Evolutionary conservation across 139 green algal species (phyloP).

Genomic region (Monoraphidium neglectum): DNA sequence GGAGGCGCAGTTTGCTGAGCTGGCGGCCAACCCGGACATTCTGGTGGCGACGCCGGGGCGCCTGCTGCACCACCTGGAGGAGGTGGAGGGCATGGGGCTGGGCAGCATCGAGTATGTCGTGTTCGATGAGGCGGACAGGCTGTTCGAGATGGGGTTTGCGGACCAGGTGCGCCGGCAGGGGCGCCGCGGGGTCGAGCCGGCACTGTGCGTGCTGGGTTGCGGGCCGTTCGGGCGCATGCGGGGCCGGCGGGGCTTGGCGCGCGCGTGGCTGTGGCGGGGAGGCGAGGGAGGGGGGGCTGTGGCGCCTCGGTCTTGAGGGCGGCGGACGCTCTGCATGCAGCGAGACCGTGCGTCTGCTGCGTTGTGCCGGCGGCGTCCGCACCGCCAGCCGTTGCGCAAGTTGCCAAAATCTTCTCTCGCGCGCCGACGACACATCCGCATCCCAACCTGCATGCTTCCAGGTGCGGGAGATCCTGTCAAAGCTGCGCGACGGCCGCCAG

Average conservation of each 20-base stretch:
- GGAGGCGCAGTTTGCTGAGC: conserved; percentile 94
- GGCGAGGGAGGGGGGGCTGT: too few species aligned
- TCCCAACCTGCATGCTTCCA: conserved; percentile 9
- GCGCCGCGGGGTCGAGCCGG: too few species aligned
- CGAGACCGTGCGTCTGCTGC: too few species aligned
- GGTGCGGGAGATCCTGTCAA: conserved; percentile 74
- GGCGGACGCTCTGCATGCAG: too few species aligned
- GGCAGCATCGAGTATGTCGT: conserved; percentile 78
- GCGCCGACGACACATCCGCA: neutral
- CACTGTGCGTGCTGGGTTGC: neutral
- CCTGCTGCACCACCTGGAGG: conserved; percentile 91
- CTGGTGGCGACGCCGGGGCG: conserved; percentile 95
- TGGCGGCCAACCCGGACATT: conserved; percentile 92
- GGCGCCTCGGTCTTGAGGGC: too few species aligned
- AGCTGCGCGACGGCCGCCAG: conserved; percentile 76
- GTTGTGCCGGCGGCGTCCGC: too few species aligned
- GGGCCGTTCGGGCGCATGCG: neutral
- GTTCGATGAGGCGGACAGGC: conserved; percentile 95
- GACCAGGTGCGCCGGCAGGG: conserved; percentile 67
- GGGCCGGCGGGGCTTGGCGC: neutral
- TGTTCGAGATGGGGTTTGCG: conserved; percentile 99
- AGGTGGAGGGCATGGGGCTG: conserved; percentile 81
- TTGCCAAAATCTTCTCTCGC: neutral
- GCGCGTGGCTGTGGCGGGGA: too few species aligned
- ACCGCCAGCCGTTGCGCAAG: too few species aligned